Evolutionary conservation across 2,329 filamentous ascomycete species (phyloP).

Genomic region (Phoma herbarum): DNA sequence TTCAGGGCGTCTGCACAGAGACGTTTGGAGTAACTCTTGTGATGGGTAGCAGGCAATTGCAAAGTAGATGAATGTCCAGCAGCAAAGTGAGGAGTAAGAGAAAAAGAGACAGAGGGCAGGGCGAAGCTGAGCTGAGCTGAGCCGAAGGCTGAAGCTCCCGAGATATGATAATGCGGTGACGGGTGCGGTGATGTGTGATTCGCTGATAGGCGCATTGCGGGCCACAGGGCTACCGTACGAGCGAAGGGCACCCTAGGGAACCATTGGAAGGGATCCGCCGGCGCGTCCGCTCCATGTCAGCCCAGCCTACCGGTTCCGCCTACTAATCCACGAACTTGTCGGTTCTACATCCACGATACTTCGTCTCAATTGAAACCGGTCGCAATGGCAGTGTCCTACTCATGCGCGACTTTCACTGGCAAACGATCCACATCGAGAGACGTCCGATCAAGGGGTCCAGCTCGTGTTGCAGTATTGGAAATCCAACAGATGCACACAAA

Average conservation of each 20-base stretch:
- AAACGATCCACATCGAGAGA: background rate
- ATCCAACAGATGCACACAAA: background rate
- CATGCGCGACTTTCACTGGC: too few species aligned
- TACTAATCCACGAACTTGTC: background rate
- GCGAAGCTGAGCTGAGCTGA: background rate
- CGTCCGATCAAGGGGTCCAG: background rate
- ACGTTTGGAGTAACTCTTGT: background rate
- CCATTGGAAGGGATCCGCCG: background rate
- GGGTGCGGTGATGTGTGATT: conserved; percentile 20
- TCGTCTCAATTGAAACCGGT: background rate
- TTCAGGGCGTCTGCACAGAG: background rate
- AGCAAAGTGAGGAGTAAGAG: background rate
- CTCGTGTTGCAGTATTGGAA: background rate
- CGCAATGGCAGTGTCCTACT: too few species aligned
- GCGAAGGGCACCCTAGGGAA: conserved; percentile 4
- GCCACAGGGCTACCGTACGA: background rate
- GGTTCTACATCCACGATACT: background rate
- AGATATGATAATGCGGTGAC: conserved; percentile 19
- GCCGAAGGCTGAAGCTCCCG: conserved; percentile 3
- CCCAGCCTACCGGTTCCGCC: background rate
- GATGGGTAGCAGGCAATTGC: background rate
- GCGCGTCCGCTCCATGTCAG: conserved; percentile 9
- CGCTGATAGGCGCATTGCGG: conserved; percentile 20
- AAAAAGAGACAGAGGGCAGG: conserved; percentile 3
- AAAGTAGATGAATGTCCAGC: background rate